Base-by-base conservation (phyloP, 495 filamentous ascomycete genomes). In the Penicillium parvum region DNA sequence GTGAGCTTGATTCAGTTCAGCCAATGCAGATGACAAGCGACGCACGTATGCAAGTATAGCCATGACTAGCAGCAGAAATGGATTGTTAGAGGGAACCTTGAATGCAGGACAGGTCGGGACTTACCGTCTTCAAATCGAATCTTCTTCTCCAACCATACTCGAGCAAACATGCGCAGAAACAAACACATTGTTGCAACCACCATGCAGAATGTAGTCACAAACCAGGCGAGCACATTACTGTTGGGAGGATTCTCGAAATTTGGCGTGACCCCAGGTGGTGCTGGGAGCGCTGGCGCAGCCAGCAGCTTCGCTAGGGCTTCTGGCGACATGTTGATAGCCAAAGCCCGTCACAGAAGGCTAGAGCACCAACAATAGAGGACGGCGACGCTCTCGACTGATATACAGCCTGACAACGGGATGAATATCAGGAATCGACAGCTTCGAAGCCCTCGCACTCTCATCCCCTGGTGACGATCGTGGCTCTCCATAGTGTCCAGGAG, bases 201-300 rank as follows among this genome's bases (percentile, higher is more conserved):
- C 26, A 32, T 41, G 16, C 50, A 60, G 1, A 51, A 14, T 2
- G 57, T 52, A 1, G 47, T 51, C 9, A 65, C 46, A 23, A 39
- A 52, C 41, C 52, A 55, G 3, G 56, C 57, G 5, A 57, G 32
- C 7, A 18, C 42, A 28, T 64, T 66, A 3, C 37, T 20, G 37
- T 57, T 64, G 3, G 60, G 50, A n/a, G 63, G 61, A 32, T 63
- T 54, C 20, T 59, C 53, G 20, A 66, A 50, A 28, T 64, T 53
- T 1, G 55, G 29, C 3, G 49, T 52, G 8, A 55, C 49, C 4
- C 55, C 51, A 10, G 35, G 15, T 34, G 55, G 55, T 4, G 51
- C 25, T 23, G 38, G 14, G 20, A 55, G 51, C 4, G 55, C 51
- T 21, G 55, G 55, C 28, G 35, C 35, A 19, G 29, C 40, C 30